Evolutionary conservation across 2,329 filamentous ascomycete species (phyloP), one percentile per base, ranked within the genome.

Genomic region (Botrytis cinerea): DNA sequence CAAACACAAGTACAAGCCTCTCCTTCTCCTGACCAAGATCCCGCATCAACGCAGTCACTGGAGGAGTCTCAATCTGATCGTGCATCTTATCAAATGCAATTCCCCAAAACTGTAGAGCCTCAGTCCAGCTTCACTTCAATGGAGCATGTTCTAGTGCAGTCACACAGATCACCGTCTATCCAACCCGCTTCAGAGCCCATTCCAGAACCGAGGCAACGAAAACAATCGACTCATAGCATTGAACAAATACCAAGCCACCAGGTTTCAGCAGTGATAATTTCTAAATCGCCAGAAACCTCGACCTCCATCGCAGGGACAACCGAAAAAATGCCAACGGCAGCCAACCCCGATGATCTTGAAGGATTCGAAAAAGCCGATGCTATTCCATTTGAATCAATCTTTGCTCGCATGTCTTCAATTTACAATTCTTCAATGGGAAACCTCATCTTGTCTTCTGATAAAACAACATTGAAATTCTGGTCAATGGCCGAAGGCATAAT

Each of bases 371-470:
- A 51, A 25, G 76, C 77, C 6, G 75, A 76, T 46, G 43, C 71
- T n/a, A 43, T 77, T 16, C 20, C 66, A 3, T 57, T 78, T 62
- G 66, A 76, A 18, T 74, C 76, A 45, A 73, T 69, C 25, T 63
- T 71, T 14, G 61, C 70, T n/a, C 74, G 75, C 46, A 74, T 81
- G 38, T 38, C 77, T 43, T 77, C 76, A 59, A 67, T 75, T 38
- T 78, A 77, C 38, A 69, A 79, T 40, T 71, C 73, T 16, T 38
- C 60, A 40, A 73, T 75, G 20, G 80, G 80, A 22, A 80, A 80
- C 57, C 69, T 81, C 10, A 45, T 80, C 38, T 64, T 81, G 2
- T 78, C 78, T 28, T 28, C 63, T 57, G 78, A 80, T 61, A 78
- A 76, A 40, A 68, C 71, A 16, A 48, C 51, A 10, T 62, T 80